phyloP scores from a whole-genome alignment of 306 rosid genomes.

The Trichosanthes truncata region DNA sequence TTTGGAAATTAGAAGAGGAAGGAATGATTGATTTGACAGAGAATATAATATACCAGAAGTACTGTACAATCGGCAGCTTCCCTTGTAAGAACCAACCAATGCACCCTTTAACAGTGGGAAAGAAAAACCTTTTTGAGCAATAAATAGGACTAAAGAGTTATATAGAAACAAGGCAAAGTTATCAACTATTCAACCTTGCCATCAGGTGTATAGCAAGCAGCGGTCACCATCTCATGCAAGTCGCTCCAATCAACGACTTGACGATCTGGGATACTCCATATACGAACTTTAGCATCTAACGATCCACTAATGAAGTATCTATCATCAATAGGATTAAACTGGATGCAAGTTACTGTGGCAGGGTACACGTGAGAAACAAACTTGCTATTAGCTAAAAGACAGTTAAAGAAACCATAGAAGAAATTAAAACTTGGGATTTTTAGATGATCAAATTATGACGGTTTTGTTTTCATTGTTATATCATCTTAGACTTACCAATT shows the following conservation, averaged over 20 bases:
- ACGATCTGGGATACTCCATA: slow-evolving; percentile 91
- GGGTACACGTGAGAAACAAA: slow-evolving; percentile 29
- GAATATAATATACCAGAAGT: slow-evolving; percentile 60
- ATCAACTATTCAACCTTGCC: slow-evolving; percentile 73
- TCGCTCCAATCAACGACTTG: slow-evolving; percentile 97
- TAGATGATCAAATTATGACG: neutral
- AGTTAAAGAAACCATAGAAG: neutral
- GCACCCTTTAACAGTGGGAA: slow-evolving; percentile 59
- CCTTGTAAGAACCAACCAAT: slow-evolving; percentile 88
- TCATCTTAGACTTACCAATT: neutral
- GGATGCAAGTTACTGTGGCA: slow-evolving; percentile 98
- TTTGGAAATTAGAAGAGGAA: neutral
- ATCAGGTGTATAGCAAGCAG: slow-evolving; percentile 98
- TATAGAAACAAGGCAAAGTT: slow-evolving; percentile 10
- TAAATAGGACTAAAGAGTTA: slow-evolving; percentile 20
- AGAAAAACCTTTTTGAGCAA: slow-evolving; percentile 1
- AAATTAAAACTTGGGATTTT: neutral
- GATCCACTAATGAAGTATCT: slow-evolving; percentile 98
- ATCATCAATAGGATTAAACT: slow-evolving; percentile 98
- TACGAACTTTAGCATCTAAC: slow-evolving; percentile 93
- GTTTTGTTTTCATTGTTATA: neutral
- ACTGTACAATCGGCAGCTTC: slow-evolving; percentile 80
- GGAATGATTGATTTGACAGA: neutral
- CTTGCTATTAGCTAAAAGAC: slow-evolving; percentile 29
- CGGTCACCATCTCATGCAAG: slow-evolving; percentile 96